Conservation (phyloP, 2,329 filamentous ascomycete species). For the Rhynchosporium graminicola region DNA sequence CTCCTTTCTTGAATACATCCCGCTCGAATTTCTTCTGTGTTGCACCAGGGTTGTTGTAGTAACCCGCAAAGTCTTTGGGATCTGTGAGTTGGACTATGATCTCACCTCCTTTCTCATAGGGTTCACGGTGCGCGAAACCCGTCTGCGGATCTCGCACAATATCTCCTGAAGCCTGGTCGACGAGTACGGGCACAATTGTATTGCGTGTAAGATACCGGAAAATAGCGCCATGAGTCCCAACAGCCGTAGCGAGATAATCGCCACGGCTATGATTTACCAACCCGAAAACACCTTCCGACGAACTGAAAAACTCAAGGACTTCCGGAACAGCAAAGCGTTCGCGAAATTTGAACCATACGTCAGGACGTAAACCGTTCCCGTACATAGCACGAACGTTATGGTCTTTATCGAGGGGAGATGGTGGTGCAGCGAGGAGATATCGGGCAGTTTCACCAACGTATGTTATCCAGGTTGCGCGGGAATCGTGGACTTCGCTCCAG, state of each 20-base stretch:
- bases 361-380: conserved; percentile 68
- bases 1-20: conserved; percentile 66
- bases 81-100: conserved; percentile 65
- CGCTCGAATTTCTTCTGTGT: conserved; percentile 66
- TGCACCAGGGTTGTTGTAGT: conserved; percentile 67
- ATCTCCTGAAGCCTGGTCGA: conserved; percentile 68
- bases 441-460: conserved; percentile 79
- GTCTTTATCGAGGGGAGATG: conserved; percentile 58
- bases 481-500: conserved; percentile 71
- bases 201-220: conserved; percentile 54
- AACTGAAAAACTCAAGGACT: conserved; percentile 76
- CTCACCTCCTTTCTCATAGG: conserved; percentile 72
- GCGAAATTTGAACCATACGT: conserved; percentile 65
- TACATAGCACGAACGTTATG: conserved; percentile 62
- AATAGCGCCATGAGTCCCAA: conserved; percentile 71
- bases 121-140: conserved; percentile 63
- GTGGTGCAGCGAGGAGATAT: conserved; percentile 69
- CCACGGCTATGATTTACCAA: conserved; percentile 62
- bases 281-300: conserved; percentile 68
- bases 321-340: conserved; percentile 63
- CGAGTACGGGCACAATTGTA: conserved; percentile 63
- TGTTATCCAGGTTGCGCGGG: conserved; percentile 67
- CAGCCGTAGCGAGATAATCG: conserved; percentile 61
- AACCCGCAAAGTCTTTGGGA: conserved; percentile 63
- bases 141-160: conserved; percentile 66